These are phyloP conservation scores for Ceratocystis variospora DNA, from an alignment of 2,329 filamentous ascomycete species.

Conservation along the genomic window DNA sequence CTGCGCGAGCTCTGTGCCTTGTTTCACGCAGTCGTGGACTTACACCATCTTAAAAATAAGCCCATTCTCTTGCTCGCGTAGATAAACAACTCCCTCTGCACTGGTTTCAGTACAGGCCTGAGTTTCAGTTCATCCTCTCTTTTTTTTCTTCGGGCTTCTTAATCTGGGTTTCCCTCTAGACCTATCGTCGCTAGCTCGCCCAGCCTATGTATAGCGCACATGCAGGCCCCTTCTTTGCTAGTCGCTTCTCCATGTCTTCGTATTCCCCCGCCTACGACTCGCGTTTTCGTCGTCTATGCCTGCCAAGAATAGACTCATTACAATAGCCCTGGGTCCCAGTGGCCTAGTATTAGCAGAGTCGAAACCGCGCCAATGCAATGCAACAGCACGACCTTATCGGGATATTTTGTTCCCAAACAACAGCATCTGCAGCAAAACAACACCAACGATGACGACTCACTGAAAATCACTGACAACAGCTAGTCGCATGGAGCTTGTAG, in stretches of 20 bases:
- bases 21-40: not conserved
- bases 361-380: constrained; percentile 5
- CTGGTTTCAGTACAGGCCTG: not conserved
- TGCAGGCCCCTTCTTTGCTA: not conserved
- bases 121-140: constrained; percentile 7
- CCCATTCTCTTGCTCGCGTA: not conserved
- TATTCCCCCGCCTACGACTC: not conserved
- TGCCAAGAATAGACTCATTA: not conserved
- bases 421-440: not conserved
- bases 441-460: no score
- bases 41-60: not conserved
- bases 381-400: not conserved
- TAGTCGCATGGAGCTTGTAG: no score
- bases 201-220: not conserved
- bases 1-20: not conserved
- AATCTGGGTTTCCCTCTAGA: not conserved
- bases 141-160: not conserved
- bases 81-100: not conserved
- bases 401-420: not conserved
- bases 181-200: not conserved
- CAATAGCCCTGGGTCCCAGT: not conserved
- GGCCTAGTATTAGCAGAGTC: not conserved
- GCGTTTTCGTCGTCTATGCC: not conserved
- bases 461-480: no score
- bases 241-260: not conserved